These are phyloP conservation scores for Pseudonitzschia pungens DNA, from an alignment of 108 stramenopile species.

Conservation along the genomic window DNA sequence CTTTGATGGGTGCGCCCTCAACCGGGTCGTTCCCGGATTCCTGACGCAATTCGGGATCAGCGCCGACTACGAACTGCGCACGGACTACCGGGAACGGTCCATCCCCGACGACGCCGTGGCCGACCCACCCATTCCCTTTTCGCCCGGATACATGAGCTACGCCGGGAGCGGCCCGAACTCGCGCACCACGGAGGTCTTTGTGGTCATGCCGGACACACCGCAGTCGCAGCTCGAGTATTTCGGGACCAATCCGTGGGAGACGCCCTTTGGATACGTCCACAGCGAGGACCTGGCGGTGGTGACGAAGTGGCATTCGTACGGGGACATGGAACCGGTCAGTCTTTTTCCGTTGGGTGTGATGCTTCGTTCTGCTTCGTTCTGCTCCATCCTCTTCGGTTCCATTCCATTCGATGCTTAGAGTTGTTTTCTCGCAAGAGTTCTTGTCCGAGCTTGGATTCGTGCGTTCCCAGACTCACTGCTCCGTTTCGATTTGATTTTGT, in stretches of 20 bases:
- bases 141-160: slow-evolving; percentile 49
- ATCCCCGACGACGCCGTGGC: slow-evolving; percentile 37
- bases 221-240: slow-evolving; percentile 48
- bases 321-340: slow-evolving; percentile 55
- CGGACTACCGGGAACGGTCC: slow-evolving; percentile 5
- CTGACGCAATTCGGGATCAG: slow-evolving; percentile 82
- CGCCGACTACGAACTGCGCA: slow-evolving; percentile 39
- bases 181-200: slow-evolving; percentile 54
- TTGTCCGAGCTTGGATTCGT: no score
- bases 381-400: no score
- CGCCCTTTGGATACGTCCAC: slow-evolving; percentile 59
- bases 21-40: slow-evolving; percentile 65
- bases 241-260: slow-evolving; percentile 65
- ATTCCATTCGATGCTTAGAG: no score
- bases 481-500: no score
- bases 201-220: slow-evolving; percentile 58
- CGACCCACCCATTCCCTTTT: slow-evolving; percentile 39
- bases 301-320: slow-evolving; percentile 49
- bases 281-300: slow-evolving; percentile 35
- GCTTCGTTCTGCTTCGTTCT: no score
- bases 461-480: no score
- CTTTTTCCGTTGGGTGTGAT: no score
- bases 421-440: no score
- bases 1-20: slow-evolving; percentile 26
- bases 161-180: slow-evolving; percentile 55